phyloP scores from a whole-genome alignment of 116 monocot species.

The Phalaenopsis hybrid region DNA sequence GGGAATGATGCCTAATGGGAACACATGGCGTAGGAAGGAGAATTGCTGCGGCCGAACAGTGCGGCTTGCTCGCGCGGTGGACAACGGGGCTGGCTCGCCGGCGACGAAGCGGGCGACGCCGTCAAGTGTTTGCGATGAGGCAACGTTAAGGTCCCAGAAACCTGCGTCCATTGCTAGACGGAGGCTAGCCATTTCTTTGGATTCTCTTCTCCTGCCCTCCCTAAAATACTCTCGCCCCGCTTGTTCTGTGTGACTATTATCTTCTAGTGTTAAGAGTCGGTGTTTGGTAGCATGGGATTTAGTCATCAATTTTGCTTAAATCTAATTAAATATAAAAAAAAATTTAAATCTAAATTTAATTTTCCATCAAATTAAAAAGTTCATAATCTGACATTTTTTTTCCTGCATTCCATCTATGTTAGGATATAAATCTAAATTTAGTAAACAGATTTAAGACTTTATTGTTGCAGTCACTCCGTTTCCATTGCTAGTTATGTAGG shows the following conservation, averaged over 20 bases:
- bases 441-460: too few relatives aligned
- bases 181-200: constrained; percentile 39
- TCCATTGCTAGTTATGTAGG: too few relatives aligned
- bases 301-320: too few relatives aligned
- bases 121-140: constrained; percentile 47
- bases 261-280: neutral
- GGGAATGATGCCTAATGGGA: constrained; percentile 59
- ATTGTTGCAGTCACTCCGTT: too few relatives aligned
- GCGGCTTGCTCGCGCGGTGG: constrained; percentile 40
- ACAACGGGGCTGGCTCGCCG: constrained; percentile 46
- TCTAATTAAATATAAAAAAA: too few relatives aligned
- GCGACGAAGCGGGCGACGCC: constrained; percentile 47
- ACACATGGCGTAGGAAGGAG: constrained; percentile 39
- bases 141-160: constrained; percentile 61
- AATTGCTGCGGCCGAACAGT: constrained; percentile 57
- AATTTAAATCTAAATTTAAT: too few relatives aligned
- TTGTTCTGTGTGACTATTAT: neutral
- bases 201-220: neutral
- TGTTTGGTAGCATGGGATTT: too few relatives aligned
- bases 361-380: too few relatives aligned
- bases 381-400: too few relatives aligned
- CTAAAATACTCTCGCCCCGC: neutral
- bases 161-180: constrained; percentile 73
- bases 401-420: too few relatives aligned
- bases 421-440: too few relatives aligned